A percentile compares a stretch with the other conserved stretches of the same genome.
These are phyloP conservation scores for Pisolithus thermaeus DNA, from an alignment of 1,284 basidiomycete species.

Conservation along the genomic window DNA sequence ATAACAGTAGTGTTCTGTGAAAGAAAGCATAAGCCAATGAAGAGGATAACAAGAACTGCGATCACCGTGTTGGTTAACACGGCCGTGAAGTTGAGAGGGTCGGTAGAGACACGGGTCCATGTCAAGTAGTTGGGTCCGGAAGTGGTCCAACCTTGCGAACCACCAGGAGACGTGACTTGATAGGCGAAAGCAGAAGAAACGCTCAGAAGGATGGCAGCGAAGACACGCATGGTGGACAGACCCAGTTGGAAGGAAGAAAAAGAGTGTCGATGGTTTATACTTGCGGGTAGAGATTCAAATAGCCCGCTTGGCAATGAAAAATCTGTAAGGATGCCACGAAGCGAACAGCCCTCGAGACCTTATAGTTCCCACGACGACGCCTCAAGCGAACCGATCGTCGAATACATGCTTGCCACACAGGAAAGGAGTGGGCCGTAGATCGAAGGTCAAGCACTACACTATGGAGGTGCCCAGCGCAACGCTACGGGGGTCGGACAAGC, in stretches of 20 bases:
- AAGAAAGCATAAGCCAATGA: conserved; percentile 2
- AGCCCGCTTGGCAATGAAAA: conserved; percentile 4
- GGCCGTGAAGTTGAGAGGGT: conserved; percentile 61
- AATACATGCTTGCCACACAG: not conserved
- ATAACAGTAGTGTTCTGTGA: conserved; percentile 25
- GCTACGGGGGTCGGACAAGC: no score
- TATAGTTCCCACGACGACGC: conserved; percentile 15
- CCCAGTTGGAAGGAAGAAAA: conserved; percentile 10
- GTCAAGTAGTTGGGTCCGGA: conserved; percentile 50
- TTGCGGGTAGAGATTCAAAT: conserved; percentile 4
- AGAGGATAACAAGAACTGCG: conserved; percentile 1
- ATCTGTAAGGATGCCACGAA: not conserved
- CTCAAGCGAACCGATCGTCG: not conserved
- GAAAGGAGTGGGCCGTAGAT: not conserved
- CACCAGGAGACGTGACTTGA: conserved; percentile 49
- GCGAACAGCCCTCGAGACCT: not conserved
- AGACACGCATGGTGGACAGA: conserved; percentile 39
- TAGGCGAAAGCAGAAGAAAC: conserved; percentile 56
- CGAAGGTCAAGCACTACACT: no score
- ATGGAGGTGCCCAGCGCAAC: no score
- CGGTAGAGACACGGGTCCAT: conserved; percentile 64
- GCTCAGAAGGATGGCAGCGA: conserved; percentile 41
- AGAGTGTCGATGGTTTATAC: conserved; percentile 1
- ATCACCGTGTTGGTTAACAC: conserved; percentile 61
- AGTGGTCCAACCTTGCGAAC: conserved; percentile 51